Evolutionary conservation across 2,329 filamentous ascomycete genomes (phyloP).

Genomic region (Gyromitra esculenta): DNA sequence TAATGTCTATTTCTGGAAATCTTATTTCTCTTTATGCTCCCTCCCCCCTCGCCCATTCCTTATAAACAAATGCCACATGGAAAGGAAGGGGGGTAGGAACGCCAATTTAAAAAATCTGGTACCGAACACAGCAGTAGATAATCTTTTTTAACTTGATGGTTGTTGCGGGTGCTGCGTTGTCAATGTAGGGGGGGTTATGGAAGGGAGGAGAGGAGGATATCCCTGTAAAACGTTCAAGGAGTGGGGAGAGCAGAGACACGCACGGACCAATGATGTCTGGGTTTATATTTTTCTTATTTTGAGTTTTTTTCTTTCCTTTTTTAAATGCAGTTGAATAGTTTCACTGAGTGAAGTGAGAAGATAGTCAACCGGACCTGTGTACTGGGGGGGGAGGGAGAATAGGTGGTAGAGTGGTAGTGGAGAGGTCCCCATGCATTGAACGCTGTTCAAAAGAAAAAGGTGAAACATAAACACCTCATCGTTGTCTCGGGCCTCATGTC

Average conservation of each 20-base stretch:
- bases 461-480: slow-evolving; percentile 20
- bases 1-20: too few relatives aligned
- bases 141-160: not conserved
- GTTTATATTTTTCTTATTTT: slow-evolving; percentile 1
- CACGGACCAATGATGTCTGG: slow-evolving; percentile 37
- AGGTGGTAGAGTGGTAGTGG: not conserved
- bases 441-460: not conserved
- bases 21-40: too few relatives aligned
- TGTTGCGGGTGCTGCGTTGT: slow-evolving; percentile 21
- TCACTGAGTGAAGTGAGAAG: not conserved
- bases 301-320: not conserved
- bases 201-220: slow-evolving; percentile 4
- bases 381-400: not conserved
- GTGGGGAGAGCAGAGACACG: not conserved
- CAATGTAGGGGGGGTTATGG: slow-evolving; percentile 6
- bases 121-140: not conserved
- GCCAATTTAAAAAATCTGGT: not conserved
- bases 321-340: not conserved
- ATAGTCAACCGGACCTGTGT: not conserved
- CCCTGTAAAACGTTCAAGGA: slow-evolving; percentile 10
- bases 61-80: not conserved
- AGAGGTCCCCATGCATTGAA: not conserved
- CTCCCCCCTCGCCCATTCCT: too few relatives aligned
- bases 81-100: too few relatives aligned
- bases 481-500: not conserved